Evolutionary conservation across 768 basidiomycete species (phyloP).

Genomic region (Tylopilus plumbeoviolaceoides): DNA sequence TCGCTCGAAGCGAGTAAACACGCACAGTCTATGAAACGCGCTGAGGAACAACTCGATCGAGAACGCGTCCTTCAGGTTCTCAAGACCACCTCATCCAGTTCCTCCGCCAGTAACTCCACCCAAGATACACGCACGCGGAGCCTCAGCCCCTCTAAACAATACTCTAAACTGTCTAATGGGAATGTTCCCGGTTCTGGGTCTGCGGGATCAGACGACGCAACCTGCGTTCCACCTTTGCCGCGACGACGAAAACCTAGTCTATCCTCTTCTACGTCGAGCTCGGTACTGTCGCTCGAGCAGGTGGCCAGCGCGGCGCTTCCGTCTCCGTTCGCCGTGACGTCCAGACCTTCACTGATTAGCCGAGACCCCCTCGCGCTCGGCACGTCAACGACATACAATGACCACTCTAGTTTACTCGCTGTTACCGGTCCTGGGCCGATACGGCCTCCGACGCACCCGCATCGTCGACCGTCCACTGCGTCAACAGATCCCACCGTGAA

Average conservation of each 20-base stretch:
- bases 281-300: conserved; percentile 37
- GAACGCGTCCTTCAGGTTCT: conserved; percentile 69
- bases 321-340: conserved; percentile 5
- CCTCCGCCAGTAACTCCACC: conserved; percentile 10
- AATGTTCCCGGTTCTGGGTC: conserved; percentile 1
- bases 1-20: conserved; percentile 70
- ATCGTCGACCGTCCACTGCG: conserved; percentile 35
- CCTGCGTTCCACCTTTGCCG: conserved; percentile 32
- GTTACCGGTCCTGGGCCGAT: conserved; percentile 26
- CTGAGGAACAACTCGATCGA: conserved; percentile 62
- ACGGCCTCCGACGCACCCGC: conserved; percentile 54
- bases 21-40: conserved; percentile 65
- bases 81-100: conserved; percentile 49
- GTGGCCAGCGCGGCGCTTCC: conserved; percentile 38
- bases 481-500: conserved; percentile 21
- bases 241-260: conserved; percentile 34
- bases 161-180: conserved; percentile 3
- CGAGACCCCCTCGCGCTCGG: conserved; percentile 12
- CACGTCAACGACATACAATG: conserved; percentile 4
- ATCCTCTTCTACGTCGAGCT: conserved; percentile 32
- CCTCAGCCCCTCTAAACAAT: conserved; percentile 26
- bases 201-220: conserved; percentile 19
- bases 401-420: neutral
- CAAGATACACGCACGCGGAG: conserved; percentile 26
- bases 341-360: conserved; percentile 24